A percentile compares a stretch with the other conserved stretches of the same genome.
Conservation (phyloP, 2,329 filamentous ascomycete genomes). For the Parascedosporium putredinis region DNA sequence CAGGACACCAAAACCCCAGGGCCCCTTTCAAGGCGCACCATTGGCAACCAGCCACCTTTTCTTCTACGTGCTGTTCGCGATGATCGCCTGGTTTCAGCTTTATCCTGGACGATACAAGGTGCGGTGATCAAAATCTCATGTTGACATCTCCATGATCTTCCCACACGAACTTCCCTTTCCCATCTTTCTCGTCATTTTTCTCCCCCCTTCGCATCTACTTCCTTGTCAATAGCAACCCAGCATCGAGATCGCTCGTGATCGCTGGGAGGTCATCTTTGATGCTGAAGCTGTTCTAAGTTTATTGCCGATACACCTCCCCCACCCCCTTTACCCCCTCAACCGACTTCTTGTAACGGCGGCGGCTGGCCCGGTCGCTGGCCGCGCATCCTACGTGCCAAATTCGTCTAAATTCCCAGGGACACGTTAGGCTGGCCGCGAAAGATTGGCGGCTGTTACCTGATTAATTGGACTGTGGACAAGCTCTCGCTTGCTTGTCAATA, state of each 20-base stretch:
- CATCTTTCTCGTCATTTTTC: neutral
- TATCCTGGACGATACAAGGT: too few relatives aligned
- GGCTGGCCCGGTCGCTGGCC: neutral
- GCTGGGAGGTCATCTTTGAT: neutral
- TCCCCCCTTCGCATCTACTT: neutral
- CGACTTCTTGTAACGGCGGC: neutral
- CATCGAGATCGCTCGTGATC: too few relatives aligned
- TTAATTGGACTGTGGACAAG: neutral
- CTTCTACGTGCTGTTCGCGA: neutral
- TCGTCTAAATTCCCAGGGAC: neutral
- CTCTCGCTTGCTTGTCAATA: neutral
- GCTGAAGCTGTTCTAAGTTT: conserved; percentile 1
- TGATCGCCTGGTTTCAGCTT: conserved; percentile 2
- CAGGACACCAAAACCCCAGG: too few relatives aligned
- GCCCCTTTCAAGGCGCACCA: neutral
- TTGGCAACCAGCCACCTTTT: neutral
- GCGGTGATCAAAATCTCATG: neutral
- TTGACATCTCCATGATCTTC: conserved; percentile 1
- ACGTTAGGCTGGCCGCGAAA: neutral
- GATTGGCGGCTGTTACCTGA: neutral
- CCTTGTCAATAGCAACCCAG: too few relatives aligned
- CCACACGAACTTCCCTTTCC: neutral
- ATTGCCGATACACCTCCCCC: neutral
- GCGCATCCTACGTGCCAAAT: neutral
- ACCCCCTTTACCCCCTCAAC: neutral